These are phyloP conservation scores for Hanseniaspora uvarum DNA, from an alignment of 1,139 yeast species.

Conservation along the genomic window DNA sequence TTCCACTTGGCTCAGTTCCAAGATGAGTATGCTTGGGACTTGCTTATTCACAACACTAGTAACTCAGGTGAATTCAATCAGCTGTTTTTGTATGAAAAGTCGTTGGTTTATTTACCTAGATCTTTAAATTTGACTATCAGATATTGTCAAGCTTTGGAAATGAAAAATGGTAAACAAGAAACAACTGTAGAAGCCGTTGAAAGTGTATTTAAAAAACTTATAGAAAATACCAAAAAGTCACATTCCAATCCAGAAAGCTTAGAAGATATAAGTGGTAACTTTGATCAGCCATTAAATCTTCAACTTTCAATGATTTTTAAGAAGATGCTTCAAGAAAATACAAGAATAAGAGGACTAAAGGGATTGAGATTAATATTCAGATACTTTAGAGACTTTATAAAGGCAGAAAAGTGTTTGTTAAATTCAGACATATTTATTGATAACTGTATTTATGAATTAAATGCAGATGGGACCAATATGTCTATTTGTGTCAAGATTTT, in stretches of 20 bases:
- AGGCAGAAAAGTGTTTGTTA: constrained; percentile 7
- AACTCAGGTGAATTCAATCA: constrained; percentile 17
- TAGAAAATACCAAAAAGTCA: constrained; percentile 10
- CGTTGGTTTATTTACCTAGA: constrained; percentile 10
- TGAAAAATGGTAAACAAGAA: constrained; percentile 10
- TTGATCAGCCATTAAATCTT: constrained; percentile 1
- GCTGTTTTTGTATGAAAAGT: constrained; percentile 3
- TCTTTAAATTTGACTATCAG: constrained; percentile 9
- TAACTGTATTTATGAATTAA: constrained; percentile 11
- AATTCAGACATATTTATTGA: constrained; percentile 6
- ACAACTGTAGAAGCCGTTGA: constrained; percentile 2
- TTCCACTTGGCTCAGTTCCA: constrained; percentile 10
- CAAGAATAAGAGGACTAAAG: constrained; percentile 12
- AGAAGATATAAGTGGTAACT: not conserved
- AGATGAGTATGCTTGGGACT: constrained; percentile 10
- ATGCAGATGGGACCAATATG: constrained; percentile 8
- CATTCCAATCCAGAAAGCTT: not conserved
- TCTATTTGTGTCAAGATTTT: constrained; percentile 13
- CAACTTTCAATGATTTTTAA: constrained; percentile 14
- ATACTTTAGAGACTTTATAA: constrained; percentile 15
- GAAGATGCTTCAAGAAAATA: constrained; percentile 13
- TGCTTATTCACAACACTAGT: constrained; percentile 7
- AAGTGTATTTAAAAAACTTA: not conserved
- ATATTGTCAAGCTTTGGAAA: constrained; percentile 8
- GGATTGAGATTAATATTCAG: constrained; percentile 12